phyloP scores from a whole-genome alignment of 208 protist genomes.

The Entamoeba nuttalli region DNA sequence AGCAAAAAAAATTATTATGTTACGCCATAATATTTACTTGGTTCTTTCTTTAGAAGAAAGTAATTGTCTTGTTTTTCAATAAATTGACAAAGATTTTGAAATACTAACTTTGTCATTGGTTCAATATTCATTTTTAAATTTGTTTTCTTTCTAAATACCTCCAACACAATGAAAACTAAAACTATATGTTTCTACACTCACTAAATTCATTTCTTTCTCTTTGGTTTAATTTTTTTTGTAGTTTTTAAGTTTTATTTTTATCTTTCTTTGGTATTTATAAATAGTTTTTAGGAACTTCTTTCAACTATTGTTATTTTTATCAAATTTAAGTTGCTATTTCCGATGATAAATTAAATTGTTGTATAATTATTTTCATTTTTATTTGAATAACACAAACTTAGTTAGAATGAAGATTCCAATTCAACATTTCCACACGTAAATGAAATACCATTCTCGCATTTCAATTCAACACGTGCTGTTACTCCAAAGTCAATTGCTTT shows the following conservation, averaged over 20 bases:
- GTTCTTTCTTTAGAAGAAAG: not conserved
- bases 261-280: too few species aligned
- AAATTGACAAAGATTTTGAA: not conserved
- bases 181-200: too few species aligned
- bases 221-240: too few species aligned
- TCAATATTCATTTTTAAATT: not conserved
- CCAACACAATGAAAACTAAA: not conserved
- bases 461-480: not conserved
- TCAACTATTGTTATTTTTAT: too few species aligned
- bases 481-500: not conserved
- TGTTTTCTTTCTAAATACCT: not conserved
- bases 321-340: too few species aligned
- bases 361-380: too few species aligned
- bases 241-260: too few species aligned
- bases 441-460: not conserved
- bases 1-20: not conserved
- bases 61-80: not conserved
- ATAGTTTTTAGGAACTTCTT: too few species aligned
- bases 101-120: not conserved
- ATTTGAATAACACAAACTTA: too few species aligned
- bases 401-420: not conserved
- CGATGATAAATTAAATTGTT: too few species aligned
- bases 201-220: too few species aligned
- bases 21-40: not conserved
- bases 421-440: not conserved